These are phyloP conservation scores for Cichorium intybus DNA, from an alignment of 140 eudicot genomes.

Conservation along the genomic window DNA sequence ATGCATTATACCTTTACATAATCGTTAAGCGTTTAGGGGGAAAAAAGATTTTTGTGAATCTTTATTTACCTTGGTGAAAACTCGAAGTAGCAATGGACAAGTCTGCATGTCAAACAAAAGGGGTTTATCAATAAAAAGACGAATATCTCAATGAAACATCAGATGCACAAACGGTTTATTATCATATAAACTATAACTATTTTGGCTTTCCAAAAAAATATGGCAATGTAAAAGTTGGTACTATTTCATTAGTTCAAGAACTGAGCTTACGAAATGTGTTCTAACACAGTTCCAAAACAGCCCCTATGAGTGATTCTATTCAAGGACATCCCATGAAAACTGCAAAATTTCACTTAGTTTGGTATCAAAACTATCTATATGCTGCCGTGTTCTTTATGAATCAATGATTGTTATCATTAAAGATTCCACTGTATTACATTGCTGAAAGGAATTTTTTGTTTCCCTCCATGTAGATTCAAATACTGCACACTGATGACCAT, in stretches of 20 bases:
- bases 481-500: not conserved
- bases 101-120: conserved; percentile 52
- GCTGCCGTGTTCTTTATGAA: not conserved
- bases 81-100: conserved; percentile 91
- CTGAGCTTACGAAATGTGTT: too few species aligned
- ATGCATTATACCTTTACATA: not conserved
- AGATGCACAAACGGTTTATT: not conserved
- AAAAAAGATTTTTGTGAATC: not conserved
- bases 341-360: not conserved
- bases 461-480: not conserved
- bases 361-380: not conserved
- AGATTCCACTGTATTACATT: not conserved
- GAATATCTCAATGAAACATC: conserved; percentile 3
- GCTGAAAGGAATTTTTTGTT: not conserved
- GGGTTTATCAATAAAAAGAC: conserved; percentile 10
- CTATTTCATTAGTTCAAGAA: too few species aligned
- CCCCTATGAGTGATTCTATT: too few species aligned
- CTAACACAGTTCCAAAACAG: too few species aligned
- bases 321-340: too few species aligned
- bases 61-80: conserved; percentile 77
- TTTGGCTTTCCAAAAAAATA: not conserved
- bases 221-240: not conserved
- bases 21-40: not conserved
- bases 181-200: not conserved
- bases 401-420: not conserved